Evolutionary conservation across 2,329 filamentous ascomycete species (phyloP).

Genomic region (Alternaria sp.): DNA sequence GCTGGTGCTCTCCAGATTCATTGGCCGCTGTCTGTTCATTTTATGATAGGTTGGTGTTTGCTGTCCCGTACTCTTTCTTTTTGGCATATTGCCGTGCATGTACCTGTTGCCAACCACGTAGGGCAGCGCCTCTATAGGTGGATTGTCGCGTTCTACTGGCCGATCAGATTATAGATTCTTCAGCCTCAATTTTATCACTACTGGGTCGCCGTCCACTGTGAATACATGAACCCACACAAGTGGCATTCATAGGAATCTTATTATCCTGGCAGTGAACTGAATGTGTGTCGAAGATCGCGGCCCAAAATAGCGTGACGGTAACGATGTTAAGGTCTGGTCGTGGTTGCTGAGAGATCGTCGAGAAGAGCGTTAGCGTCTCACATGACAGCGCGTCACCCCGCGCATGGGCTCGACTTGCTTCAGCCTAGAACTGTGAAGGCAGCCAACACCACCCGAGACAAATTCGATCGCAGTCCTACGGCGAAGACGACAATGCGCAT

Average conservation of each 20-base stretch:
- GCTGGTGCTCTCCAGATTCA: background rate
- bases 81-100: background rate
- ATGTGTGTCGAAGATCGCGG: background rate
- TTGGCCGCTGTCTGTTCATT: background rate
- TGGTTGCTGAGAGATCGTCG: background rate
- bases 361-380: constrained; percentile 12
- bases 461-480: background rate
- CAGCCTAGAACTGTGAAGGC: constrained; percentile 3
- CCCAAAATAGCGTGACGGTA: background rate
- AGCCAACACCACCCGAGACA: background rate
- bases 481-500: constrained; percentile 8
- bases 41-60: background rate
- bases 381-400: constrained; percentile 19
- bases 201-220: background rate
- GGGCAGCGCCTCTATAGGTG: background rate
- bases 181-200: background rate
- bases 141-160: background rate
- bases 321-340: background rate
- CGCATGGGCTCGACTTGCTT: constrained; percentile 2
- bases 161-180: background rate
- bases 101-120: background rate
- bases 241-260: background rate
- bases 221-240: background rate
- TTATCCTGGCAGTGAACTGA: background rate
- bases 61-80: background rate